phyloP scores from a whole-genome alignment of 148 eudicot species.

The Silene latifolia region DNA sequence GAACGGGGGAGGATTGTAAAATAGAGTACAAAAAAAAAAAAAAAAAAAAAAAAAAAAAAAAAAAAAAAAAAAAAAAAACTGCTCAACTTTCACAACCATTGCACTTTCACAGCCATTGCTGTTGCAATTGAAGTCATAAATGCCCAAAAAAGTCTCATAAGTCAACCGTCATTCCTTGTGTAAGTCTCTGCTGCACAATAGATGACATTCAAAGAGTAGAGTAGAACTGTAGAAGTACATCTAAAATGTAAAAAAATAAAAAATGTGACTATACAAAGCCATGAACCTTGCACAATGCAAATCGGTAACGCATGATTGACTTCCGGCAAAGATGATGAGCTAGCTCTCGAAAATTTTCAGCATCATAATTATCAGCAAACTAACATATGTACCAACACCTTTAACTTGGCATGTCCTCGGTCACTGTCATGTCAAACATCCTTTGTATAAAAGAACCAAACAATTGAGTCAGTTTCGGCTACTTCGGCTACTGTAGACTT shows the following conservation, averaged over 20 bases:
- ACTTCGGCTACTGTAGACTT: constrained; percentile 31
- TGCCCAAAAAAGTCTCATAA: neutral
- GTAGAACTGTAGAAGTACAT: constrained; percentile 10
- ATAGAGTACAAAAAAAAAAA: no score
- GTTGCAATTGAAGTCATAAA: neutral
- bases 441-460: neutral
- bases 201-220: neutral
- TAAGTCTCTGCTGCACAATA: neutral
- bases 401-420: constrained; percentile 9
- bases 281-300: constrained; percentile 14
- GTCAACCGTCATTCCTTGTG: neutral
- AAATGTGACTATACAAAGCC: constrained; percentile 27
- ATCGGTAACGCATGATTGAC: constrained; percentile 9
- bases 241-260: neutral
- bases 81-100: neutral
- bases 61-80: no score
- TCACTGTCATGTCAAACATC: constrained; percentile 16
- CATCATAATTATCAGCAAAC: constrained; percentile 18
- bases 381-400: constrained; percentile 28
- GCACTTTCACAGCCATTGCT: no score
- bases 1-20: no score
- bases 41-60: no score
- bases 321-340: constrained; percentile 10
- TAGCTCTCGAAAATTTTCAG: constrained; percentile 12
- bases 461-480: constrained; percentile 21